A percentile compares a stretch with the other conserved stretches of the same genome.
phyloP scores from a whole-genome alignment of 106 monocot genomes.

The Dendrobium catenatum region DNA sequence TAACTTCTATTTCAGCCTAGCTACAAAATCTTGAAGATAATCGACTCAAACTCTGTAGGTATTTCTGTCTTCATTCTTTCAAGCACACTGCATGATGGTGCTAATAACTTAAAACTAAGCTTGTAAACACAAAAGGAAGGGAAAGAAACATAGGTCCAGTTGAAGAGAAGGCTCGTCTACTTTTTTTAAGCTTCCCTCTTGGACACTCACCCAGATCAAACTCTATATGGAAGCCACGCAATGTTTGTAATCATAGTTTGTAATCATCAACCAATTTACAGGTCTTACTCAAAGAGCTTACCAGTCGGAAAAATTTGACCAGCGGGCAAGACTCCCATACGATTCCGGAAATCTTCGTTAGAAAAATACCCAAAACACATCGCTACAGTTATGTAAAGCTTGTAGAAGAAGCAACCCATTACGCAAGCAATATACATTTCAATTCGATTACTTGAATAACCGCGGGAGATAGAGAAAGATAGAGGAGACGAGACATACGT shows the following conservation, averaged over 20 bases:
- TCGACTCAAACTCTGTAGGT: too few relatives aligned
- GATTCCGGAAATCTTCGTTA: background rate
- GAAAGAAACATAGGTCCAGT: too few relatives aligned
- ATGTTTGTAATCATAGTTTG: background rate
- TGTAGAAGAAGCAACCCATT: background rate
- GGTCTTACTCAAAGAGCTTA: background rate
- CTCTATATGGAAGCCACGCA: background rate
- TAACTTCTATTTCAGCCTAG: too few relatives aligned
- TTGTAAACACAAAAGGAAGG: too few relatives aligned
- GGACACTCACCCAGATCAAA: background rate
- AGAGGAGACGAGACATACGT: slow-evolving; percentile 42
- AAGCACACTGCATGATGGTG: too few relatives aligned
- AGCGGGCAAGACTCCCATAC: background rate
- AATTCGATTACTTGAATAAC: background rate
- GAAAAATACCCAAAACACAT: background rate
- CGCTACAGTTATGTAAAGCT: background rate
- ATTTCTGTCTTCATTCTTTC: too few relatives aligned
- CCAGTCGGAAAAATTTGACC: background rate
- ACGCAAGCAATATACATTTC: background rate
- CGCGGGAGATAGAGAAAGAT: background rate
- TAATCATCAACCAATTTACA: background rate
- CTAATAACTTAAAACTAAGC: too few relatives aligned
- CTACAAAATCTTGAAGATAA: too few relatives aligned
- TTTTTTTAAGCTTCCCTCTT: too few relatives aligned
- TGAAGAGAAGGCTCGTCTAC: too few relatives aligned